These are phyloP conservation scores for Plasmodium fragile DNA, from an alignment of 169 alveolate species.

Conservation along the genomic window DNA sequence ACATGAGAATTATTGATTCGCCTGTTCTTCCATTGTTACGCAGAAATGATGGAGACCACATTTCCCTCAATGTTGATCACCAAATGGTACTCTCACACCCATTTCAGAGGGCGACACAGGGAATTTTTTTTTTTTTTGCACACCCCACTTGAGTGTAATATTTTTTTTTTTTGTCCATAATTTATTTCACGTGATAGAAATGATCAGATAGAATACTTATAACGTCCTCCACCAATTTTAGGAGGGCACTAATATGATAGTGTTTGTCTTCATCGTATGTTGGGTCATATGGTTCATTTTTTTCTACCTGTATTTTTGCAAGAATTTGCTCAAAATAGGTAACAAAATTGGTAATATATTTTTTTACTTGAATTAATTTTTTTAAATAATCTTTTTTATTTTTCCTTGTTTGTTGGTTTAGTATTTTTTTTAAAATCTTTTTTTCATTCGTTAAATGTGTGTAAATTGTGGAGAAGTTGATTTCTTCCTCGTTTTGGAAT, in stretches of 20 bases:
- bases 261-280: neutral
- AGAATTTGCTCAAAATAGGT: constrained; percentile 33
- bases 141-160: neutral
- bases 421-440: constrained; percentile 22
- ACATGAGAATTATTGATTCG: neutral
- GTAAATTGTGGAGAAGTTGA: constrained; percentile 15
- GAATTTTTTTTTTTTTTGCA: too few species aligned
- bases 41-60: neutral
- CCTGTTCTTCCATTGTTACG: neutral
- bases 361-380: constrained; percentile 31
- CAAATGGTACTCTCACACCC: neutral
- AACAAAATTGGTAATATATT: constrained; percentile 32
- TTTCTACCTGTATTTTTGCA: constrained; percentile 5
- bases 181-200: neutral
- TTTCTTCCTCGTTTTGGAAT: constrained; percentile 4
- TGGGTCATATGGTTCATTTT: neutral
- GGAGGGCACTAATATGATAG: neutral
- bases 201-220: neutral
- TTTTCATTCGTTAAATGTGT: constrained; percentile 12
- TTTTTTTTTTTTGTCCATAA: neutral
- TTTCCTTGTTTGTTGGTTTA: constrained; percentile 8
- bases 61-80: neutral
- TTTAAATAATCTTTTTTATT: constrained; percentile 15
- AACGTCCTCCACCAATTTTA: neutral
- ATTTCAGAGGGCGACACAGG: neutral